These are phyloP conservation scores for Paspalum vaginatum DNA, from an alignment of 176 grass and related monocot genomes.

Conservation along the genomic window DNA sequence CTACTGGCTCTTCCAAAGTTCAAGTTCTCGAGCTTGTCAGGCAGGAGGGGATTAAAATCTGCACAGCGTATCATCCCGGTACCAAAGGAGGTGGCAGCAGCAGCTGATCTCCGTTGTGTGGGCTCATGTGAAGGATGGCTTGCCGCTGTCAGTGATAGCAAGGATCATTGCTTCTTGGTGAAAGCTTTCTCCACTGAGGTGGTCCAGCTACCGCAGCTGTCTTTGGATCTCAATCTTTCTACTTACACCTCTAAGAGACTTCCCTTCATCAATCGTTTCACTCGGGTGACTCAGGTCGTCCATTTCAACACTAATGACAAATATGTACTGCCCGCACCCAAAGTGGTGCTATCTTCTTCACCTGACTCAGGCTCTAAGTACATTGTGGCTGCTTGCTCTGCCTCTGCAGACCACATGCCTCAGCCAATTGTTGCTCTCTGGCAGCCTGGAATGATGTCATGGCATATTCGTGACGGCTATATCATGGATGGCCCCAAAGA, in stretches of 20 bases:
- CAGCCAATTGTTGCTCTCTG: background rate
- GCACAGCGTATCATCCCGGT: background rate
- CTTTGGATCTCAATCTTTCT: background rate
- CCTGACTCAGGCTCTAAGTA: background rate
- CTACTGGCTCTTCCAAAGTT: conserved; percentile 1
- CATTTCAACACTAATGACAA: background rate
- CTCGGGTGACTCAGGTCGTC: no score
- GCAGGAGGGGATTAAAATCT: background rate
- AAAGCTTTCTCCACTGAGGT: conserved; percentile 7
- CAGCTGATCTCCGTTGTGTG: background rate
- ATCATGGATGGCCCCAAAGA: background rate
- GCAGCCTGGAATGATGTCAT: conserved; percentile 13
- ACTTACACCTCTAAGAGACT: background rate
- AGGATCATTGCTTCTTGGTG: conserved; percentile 12
- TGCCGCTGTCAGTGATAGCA: background rate
- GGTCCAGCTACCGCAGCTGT: background rate
- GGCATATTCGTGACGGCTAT: background rate
- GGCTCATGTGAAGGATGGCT: conserved; percentile 23
- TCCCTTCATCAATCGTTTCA: no score
- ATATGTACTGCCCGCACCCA: background rate
- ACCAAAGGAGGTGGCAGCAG: background rate
- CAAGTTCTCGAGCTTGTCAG: conserved; percentile 7
- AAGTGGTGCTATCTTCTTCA: conserved; percentile 27
- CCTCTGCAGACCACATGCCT: background rate
- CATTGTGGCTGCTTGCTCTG: background rate